Base-by-base conservation (phyloP, 805 yeast species). In the Candida mattraensis region DNA sequence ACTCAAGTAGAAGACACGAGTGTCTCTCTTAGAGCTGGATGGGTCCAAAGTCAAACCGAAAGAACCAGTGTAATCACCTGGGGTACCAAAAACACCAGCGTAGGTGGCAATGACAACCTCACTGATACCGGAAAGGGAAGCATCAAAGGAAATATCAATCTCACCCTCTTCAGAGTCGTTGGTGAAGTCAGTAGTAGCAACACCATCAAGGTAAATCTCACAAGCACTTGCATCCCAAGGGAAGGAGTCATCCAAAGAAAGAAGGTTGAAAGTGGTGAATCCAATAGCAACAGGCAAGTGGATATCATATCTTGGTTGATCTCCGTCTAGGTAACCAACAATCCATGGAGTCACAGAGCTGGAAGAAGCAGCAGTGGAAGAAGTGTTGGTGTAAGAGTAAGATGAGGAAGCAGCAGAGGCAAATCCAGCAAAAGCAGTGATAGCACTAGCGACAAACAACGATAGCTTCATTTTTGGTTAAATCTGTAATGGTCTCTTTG, bases 41-140 rank as follows among this genome's bases (percentile, higher is more conserved):
- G 47, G 41, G 42, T 47, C 42, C 18, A 48, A 22, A 21, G 54
- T 44, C 27, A 48, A 18, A 34, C 50, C 54, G 37, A 51, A 50
- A 28, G 28, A 11, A 32, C 48, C 53, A 18, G 35, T 23, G 45
- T 47, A 51, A 30, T 33, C 12, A 37, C 53, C 56, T 32, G 48
- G 45, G 18, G 28, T 30, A 13, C 28, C 33, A 25, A 26, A 8
- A 14, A 25, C 24, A 12, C 15, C 37, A 28, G 41, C 77, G 35
- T 24, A 32, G 16, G 33, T 6, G 13, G 15, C 5, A 25, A 42
- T 18, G 14, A 30, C 12, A 13, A 42, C 28, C 28, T 39, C 33
- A 18, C 30, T 30, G 28, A 35, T 35, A 17, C 44, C 44, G 18
- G 33, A 21, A 18, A 23, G 17, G 22, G 39, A 25, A 33, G 35